Conservation (phyloP, 2,329 filamentous ascomycete genomes). For the Orbilia quercus region DNA sequence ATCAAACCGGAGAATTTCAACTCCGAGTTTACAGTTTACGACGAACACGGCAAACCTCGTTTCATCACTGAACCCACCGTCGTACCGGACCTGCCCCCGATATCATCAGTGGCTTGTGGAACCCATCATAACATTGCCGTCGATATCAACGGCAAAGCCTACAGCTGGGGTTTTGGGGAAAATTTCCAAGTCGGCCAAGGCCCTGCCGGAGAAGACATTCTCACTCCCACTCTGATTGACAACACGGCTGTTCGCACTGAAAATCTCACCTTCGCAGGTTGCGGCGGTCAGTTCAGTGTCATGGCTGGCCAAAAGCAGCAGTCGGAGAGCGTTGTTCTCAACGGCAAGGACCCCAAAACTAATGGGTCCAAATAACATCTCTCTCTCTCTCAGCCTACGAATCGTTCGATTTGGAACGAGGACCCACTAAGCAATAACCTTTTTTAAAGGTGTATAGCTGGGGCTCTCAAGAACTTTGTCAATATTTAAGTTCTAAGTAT, state of each 20-base stretch:
- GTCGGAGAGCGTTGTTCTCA: slow-evolving; percentile 34
- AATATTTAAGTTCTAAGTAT: too few relatives aligned
- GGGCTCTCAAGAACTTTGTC: too few relatives aligned
- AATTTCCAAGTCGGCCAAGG: slow-evolving; percentile 85
- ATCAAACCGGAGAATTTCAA: slow-evolving; percentile 70
- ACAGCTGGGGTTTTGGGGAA: slow-evolving; percentile 81
- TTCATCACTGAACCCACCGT: slow-evolving; percentile 76
- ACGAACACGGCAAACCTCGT: slow-evolving; percentile 74
- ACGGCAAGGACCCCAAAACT: slow-evolving; percentile 36
- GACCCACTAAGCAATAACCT: too few relatives aligned
- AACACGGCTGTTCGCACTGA: slow-evolving; percentile 83
- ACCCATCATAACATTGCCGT: slow-evolving; percentile 80
- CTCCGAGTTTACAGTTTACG: slow-evolving; percentile 72
- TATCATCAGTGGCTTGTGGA: slow-evolving; percentile 71
- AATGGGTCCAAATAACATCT: slow-evolving; percentile 35
- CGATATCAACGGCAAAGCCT: slow-evolving; percentile 73
- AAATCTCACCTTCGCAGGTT: slow-evolving; percentile 80
- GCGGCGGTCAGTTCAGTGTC: slow-evolving; percentile 85
- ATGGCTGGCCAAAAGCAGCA: slow-evolving; percentile 65
- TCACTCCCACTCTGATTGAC: slow-evolving; percentile 80
- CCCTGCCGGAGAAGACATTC: slow-evolving; percentile 78
- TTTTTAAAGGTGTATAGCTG: too few relatives aligned
- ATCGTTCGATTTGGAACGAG: background rate
- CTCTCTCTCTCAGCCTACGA: too few relatives aligned
- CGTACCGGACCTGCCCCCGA: slow-evolving; percentile 70